Evolutionary conservation across 768 basidiomycete genomes (phyloP).

Genomic region (Podaxis pistillaris): DNA sequence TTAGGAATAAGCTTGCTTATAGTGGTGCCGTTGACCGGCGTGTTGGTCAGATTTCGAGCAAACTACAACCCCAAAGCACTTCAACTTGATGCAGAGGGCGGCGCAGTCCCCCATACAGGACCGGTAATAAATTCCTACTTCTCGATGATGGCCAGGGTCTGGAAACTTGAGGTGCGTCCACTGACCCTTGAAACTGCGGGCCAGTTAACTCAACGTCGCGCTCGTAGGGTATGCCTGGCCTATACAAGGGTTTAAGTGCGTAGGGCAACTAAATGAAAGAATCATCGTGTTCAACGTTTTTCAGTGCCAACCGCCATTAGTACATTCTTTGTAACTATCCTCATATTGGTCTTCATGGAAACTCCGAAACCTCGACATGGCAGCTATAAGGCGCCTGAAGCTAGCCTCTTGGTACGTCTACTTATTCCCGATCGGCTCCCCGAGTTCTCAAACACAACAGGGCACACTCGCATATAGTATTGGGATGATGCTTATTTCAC

Average conservation of each 20-base stretch:
- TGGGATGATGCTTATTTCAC: slow-evolving; percentile 60
- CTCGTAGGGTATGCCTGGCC: slow-evolving; percentile 59
- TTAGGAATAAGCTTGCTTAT: slow-evolving; percentile 53
- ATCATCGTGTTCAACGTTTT: background rate
- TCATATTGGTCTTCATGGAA: slow-evolving; percentile 59
- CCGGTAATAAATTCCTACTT: slow-evolving; percentile 78
- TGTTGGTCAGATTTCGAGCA: slow-evolving; percentile 74
- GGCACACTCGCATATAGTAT: slow-evolving; percentile 66
- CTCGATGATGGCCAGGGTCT: slow-evolving; percentile 70
- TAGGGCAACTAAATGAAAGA: slow-evolving; percentile 6
- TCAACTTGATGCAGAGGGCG: slow-evolving; percentile 75
- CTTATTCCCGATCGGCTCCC: background rate
- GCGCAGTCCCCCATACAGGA: slow-evolving; percentile 71
- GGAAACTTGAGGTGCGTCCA: slow-evolving; percentile 64
- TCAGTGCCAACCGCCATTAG: slow-evolving; percentile 44
- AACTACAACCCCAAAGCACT: slow-evolving; percentile 87
- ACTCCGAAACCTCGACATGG: slow-evolving; percentile 60
- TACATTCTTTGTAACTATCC: slow-evolving; percentile 54
- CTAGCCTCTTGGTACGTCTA: slow-evolving; percentile 44
- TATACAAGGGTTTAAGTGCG: slow-evolving; percentile 78
- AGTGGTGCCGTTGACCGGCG: slow-evolving; percentile 62
- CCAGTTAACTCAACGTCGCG: background rate
- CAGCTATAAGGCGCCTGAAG: slow-evolving; percentile 60
- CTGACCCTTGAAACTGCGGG: background rate
- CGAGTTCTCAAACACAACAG: slow-evolving; percentile 22